Evolutionary conservation across 768 basidiomycete species (phyloP).

Genomic region (Lactarius quietus): DNA sequence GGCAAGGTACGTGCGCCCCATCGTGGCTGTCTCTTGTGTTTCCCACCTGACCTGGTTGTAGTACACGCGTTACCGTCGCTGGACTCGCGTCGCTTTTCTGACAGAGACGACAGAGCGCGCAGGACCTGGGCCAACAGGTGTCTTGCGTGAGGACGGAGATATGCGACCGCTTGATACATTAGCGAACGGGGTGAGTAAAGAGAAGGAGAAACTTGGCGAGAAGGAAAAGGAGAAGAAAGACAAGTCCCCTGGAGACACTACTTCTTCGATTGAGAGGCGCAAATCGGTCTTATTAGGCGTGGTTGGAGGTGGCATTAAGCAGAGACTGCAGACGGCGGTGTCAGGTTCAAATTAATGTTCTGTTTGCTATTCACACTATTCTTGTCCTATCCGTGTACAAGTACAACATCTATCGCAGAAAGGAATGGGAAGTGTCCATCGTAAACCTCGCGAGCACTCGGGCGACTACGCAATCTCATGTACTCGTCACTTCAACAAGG

Average conservation of each 20-base stretch:
- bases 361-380: background rate
- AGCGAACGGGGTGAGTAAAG: background rate
- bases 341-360: constrained; percentile 10
- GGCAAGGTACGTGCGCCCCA: constrained; percentile 56
- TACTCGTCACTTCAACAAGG: too few species aligned
- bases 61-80: constrained; percentile 83
- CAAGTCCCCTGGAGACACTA: background rate
- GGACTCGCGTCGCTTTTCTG: constrained; percentile 81
- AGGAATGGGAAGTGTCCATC: too few species aligned
- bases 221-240: constrained; percentile 9
- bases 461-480: too few species aligned
- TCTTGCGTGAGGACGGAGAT: constrained; percentile 26
- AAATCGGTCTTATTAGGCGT: constrained; percentile 8
- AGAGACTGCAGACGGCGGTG: constrained; percentile 21
- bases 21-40: background rate
- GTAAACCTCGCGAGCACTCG: background rate
- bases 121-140: constrained; percentile 32
- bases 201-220: background rate
- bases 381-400: background rate
- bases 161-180: constrained; percentile 10
- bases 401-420: background rate
- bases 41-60: constrained; percentile 30
- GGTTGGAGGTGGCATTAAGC: constrained; percentile 18
- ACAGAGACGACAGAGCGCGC: constrained; percentile 66
- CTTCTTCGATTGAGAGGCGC: background rate